phyloP scores from a whole-genome alignment of 768 basidiomycete species.

The Exidia glandulosa region DNA sequence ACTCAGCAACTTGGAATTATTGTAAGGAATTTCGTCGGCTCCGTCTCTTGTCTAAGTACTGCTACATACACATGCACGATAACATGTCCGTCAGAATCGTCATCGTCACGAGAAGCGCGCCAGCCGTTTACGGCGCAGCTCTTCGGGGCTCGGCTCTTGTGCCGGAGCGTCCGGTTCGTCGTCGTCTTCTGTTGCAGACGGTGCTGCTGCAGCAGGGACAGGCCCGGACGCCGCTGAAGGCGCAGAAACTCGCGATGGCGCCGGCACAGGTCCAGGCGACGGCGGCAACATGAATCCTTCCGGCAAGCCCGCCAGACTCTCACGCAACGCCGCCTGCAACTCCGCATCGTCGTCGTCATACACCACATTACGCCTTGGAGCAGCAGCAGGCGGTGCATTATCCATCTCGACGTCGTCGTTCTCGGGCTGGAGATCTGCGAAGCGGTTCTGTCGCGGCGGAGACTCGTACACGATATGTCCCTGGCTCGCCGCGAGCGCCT shows the following conservation, averaged over 20 bases:
- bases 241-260: constrained; percentile 13
- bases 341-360: constrained; percentile 84
- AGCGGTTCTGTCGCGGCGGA: not conserved
- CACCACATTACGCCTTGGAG: constrained; percentile 27
- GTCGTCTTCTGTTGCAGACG: constrained; percentile 1
- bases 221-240: not conserved
- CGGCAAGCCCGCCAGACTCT: constrained; percentile 61
- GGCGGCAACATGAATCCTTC: constrained; percentile 32
- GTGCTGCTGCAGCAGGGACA: not conserved
- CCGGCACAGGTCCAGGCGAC: constrained; percentile 18
- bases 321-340: constrained; percentile 77
- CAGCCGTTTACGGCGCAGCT: constrained; percentile 12
- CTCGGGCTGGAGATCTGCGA: constrained; percentile 5
- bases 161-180: constrained; percentile 1
- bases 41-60: not conserved
- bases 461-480: not conserved
- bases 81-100: not conserved
- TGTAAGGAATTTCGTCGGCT: not conserved
- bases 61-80: not conserved
- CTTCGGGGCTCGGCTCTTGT: constrained; percentile 12
- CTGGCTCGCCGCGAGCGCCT: constrained; percentile 12
- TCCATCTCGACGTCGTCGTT: constrained; percentile 11
- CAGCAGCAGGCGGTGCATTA: constrained; percentile 1
- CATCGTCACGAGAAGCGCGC: not conserved
- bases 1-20: not conserved